A percentile compares a stretch with the other conserved stretches of the same genome.
These are phyloP conservation scores for Aspergillus unguis DNA, from an alignment of 2,329 filamentous ascomycete species.

Conservation along the genomic window DNA sequence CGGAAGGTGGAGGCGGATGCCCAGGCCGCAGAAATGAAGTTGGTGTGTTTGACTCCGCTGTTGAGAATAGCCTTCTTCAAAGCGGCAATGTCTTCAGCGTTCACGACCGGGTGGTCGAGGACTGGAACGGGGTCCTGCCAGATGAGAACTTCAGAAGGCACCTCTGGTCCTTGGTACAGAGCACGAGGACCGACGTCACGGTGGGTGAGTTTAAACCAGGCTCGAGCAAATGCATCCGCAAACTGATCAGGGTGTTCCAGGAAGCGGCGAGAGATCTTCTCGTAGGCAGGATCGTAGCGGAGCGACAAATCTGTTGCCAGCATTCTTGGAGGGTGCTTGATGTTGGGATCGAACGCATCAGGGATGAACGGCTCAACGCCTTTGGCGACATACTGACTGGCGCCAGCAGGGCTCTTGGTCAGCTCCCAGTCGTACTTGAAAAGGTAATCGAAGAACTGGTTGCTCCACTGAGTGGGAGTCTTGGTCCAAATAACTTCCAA, in stretches of 20 bases:
- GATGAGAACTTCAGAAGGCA: conserved; percentile 64
- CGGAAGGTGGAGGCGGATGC: conserved; percentile 70
- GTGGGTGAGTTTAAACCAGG: conserved; percentile 82
- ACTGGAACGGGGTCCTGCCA: conserved; percentile 74
- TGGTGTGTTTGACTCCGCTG: conserved; percentile 57
- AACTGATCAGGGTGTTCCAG: conserved; percentile 66
- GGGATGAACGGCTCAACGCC: conserved; percentile 64
- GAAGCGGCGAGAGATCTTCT: conserved; percentile 72
- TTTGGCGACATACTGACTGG: conserved; percentile 74
- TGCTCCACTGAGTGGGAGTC: conserved; percentile 73
- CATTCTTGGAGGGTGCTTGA: conserved; percentile 75
- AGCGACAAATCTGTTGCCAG: conserved; percentile 71
- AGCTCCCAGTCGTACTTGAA: conserved; percentile 77
- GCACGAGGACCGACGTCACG: conserved; percentile 71
- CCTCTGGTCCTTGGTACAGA: conserved; percentile 71
- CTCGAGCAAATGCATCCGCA: conserved; percentile 65
- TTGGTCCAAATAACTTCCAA: conserved; percentile 78
- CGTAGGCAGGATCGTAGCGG: conserved; percentile 67
- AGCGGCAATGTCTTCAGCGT: conserved; percentile 59
- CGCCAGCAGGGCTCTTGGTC: conserved; percentile 70
- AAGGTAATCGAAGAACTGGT: conserved; percentile 70
- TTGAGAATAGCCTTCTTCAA: conserved; percentile 68
- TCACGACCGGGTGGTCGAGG: conserved; percentile 56
- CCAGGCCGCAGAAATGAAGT: conserved; percentile 66
- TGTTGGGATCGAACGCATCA: conserved; percentile 64